Base-by-base conservation (phyloP, 2,329 filamentous ascomycete genomes). In the Calonectria hawksworthii region DNA sequence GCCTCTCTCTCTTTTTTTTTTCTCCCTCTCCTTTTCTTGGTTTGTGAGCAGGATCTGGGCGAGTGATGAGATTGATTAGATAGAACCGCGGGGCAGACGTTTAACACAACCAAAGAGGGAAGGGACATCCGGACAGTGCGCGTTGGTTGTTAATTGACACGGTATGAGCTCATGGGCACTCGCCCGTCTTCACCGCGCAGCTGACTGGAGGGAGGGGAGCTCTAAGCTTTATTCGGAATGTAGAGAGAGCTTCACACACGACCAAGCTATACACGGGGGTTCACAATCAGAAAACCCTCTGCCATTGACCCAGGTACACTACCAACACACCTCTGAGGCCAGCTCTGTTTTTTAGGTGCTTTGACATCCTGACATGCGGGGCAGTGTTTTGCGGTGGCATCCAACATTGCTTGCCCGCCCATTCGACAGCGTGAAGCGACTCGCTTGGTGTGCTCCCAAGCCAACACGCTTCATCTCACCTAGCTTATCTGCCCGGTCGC, bases 21-120 rank as follows among this genome's bases (percentile, higher is more conserved):
- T 47, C n/a, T 11, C n/a, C 14, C 23, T 56, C 36, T 21, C 26
- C 18, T 61, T 23, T 61, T 59, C 28, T 36, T 36, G 56, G 41
- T 63, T 63, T 63, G 56, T 63, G 56, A 63, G 56, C 56, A 28
- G 74, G 65, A 68, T 41, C 30, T 41, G 47, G 51, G 61, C 38
- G 34, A 56, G 52, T 75, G 81, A 83, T 83, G 79, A 75, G 84
- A 85, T 85, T 84, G 84, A 85, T 85, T 84, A 85, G 84, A 85
- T 83, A 80, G 32, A 71, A 76, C 75, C 75, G 77, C 77, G 79
- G 76, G 77, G 76, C 77, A 76, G 44, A 34, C 71, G 71, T 71
- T 69, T 21, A 34, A 50, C 34, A 47, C 30, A 70, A 23, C 74
- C 56, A 63, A 69, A 28, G 72, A n/a, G 34, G 50, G 51, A 67